Base-by-base conservation (phyloP, 2,329 filamentous ascomycete species). In the Bipolaris cookei region DNA sequence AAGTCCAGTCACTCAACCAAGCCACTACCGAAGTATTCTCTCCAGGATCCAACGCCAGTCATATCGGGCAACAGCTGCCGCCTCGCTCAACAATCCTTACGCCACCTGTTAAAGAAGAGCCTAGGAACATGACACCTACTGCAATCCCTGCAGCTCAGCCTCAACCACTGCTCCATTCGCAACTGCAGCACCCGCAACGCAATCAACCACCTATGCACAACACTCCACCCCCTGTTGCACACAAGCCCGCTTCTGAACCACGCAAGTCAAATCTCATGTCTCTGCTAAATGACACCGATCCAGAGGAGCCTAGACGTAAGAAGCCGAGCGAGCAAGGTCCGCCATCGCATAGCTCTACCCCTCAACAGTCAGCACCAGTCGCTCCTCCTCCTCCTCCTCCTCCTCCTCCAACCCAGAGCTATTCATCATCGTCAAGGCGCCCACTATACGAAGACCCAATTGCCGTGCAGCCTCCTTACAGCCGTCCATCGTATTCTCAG, bases 181-280 rank as follows among this genome's bases (percentile, higher is more conserved):
- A 68, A 37, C 56, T 67, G 25, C 66, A 63, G 18, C 70, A 69
- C 43, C 39, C 65, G 18, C 70, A 70, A 6, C 61, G 61, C 30
- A 41, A 51, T 25, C 70, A 66, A 44, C 55, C 66, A 32, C 51
- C 68, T 42, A 34, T 56, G 44, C 67, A 69, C 34, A 58, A 58
- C 28, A 56, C 54, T 0, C 59, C 67, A 6, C 62, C 67, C 1
- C 56, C 69, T 38, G 56, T 56, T 34, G 54, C 54, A 49, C 59
- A 68, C 2, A 72, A 72, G 50, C 70, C 74, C 57, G 62, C 66
- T 13, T 52, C 66, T n/a, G 70, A 72, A 49, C 71, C 74, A 7
- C 70, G 71, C 42, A 76, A 73, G 51, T 76, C 75, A 6, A 77
- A 76, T 47, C 37, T 78, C 13, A 64, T 76, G 52, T 76, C 73